These are phyloP conservation scores for Pseudisothecium myosuroides DNA, from an alignment of 225 moss, liverwort and hornwort genomes.

Conservation along the genomic window DNA sequence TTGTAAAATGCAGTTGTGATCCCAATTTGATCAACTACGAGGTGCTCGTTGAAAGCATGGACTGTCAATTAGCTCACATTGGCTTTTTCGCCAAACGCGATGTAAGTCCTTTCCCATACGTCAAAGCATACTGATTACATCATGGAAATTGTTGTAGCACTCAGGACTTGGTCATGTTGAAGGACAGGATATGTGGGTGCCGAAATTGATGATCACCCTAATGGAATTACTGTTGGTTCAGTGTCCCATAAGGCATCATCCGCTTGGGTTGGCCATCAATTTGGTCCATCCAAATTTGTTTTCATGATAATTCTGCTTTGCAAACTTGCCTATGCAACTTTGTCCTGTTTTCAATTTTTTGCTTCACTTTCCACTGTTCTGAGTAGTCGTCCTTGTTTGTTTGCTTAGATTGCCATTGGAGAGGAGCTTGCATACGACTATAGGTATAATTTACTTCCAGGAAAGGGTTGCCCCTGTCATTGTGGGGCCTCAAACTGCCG, in stretches of 20 bases:
- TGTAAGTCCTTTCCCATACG: constrained; percentile 36
- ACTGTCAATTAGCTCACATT: constrained; percentile 92
- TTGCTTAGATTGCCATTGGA: constrained; percentile 65
- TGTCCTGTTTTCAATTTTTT: neutral
- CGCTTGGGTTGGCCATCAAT: neutral
- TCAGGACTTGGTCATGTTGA: neutral
- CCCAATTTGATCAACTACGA: constrained; percentile 97
- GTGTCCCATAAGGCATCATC: too few relatives aligned
- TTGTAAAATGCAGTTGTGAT: constrained; percentile 60
- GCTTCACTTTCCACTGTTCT: neutral
- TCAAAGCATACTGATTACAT: neutral
- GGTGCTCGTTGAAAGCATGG: constrained; percentile 95
- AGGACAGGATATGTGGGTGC: neutral
- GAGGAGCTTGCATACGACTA: constrained; percentile 98
- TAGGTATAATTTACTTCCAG: constrained; percentile 91
- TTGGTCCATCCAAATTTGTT: neutral
- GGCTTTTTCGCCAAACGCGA: constrained; percentile 96
- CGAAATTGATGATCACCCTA: neutral
- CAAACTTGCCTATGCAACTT: neutral
- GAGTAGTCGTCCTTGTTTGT: neutral
- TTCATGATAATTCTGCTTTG: neutral
- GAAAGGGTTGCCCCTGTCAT: constrained; percentile 89
- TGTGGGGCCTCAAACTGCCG: constrained; percentile 76
- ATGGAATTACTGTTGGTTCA: neutral
- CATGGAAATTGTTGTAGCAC: neutral